Conservation (phyloP, 331 rosid species). For the Rosa hybrid region DNA sequence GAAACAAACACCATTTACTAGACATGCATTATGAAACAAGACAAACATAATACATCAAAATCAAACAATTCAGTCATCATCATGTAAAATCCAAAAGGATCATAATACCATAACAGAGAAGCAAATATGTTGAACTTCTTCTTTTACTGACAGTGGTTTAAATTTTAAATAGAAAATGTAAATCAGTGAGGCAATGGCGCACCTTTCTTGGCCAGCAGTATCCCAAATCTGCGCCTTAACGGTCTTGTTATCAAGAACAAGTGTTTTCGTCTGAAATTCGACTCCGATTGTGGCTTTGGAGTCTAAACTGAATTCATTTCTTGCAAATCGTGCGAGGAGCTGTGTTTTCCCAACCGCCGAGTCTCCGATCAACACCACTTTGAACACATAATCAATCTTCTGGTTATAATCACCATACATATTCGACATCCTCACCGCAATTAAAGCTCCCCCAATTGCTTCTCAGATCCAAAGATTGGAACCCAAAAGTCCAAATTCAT, state of each 20-base stretch:
- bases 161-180: background rate
- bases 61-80: background rate
- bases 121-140: too few species aligned
- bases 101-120: too few species aligned
- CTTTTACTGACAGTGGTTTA: background rate
- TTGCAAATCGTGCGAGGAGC: slow-evolving; percentile 69
- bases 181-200: background rate
- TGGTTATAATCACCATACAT: slow-evolving; percentile 65
- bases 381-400: slow-evolving; percentile 88
- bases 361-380: slow-evolving; percentile 92
- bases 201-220: slow-evolving; percentile 98
- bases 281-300: slow-evolving; percentile 92
- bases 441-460: background rate
- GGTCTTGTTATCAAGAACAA: slow-evolving; percentile 67
- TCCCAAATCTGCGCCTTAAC: slow-evolving; percentile 92
- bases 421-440: slow-evolving; percentile 55
- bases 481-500: background rate
- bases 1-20: background rate
- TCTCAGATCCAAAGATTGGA: slow-evolving; percentile 12
- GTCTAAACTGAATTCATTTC: slow-evolving; percentile 67
- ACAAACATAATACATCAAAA: background rate
- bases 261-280: slow-evolving; percentile 87
- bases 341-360: slow-evolving; percentile 93
- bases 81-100: background rate
- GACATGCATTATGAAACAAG: background rate